Evolutionary conservation across 1,284 basidiomycete genomes (phyloP).

Genomic region (Irpex sp.): DNA sequence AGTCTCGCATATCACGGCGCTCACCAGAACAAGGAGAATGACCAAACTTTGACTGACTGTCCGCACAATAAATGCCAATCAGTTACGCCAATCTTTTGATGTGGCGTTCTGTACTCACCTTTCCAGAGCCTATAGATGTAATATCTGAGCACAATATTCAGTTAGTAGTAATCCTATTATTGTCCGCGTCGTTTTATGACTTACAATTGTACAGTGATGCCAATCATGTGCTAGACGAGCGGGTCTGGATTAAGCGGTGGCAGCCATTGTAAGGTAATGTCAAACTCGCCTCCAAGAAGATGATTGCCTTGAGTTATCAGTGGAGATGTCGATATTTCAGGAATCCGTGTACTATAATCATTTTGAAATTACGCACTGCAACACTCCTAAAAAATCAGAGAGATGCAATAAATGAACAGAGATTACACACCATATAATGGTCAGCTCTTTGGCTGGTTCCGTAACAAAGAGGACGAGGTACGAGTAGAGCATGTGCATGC

Average conservation of each 20-base stretch:
- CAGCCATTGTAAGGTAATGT: not conserved
- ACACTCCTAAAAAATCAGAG: not conserved
- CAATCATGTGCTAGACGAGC: not conserved
- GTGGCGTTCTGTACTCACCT: not conserved
- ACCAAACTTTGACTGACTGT: not conserved
- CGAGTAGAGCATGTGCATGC: not conserved
- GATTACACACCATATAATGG: not conserved
- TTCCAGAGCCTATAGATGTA: not conserved
- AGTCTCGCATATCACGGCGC: not conserved
- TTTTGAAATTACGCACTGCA: not conserved
- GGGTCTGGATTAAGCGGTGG: too few species aligned
- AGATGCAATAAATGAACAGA: not conserved
- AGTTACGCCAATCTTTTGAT: not conserved
- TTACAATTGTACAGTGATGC: not conserved
- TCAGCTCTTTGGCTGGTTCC: not conserved
- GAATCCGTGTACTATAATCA: too few species aligned
- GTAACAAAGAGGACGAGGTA: not conserved
- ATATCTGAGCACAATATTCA: not conserved
- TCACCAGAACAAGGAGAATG: not conserved
- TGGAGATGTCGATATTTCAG: not conserved
- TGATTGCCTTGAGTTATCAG: not conserved
- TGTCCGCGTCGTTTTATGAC: not conserved
- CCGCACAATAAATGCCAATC: not conserved
- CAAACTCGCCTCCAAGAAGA: not conserved
- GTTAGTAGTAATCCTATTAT: not conserved